Percentiles rank a stretch among this genome's conserved stretches.
Evolutionary conservation across 2,329 filamentous ascomycete genomes (phyloP).

Genomic region (Xylaria sp.): DNA sequence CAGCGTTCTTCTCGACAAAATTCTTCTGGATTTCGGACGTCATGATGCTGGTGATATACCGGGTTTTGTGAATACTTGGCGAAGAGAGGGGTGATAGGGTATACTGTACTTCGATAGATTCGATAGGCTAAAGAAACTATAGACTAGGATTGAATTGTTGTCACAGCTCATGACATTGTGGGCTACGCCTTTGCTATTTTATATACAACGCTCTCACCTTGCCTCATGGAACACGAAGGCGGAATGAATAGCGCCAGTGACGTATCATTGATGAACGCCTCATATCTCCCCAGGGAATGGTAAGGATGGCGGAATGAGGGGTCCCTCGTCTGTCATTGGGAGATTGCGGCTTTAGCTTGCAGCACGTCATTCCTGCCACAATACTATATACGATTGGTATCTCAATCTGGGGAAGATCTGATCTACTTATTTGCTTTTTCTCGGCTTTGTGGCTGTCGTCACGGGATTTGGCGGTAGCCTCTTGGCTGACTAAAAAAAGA

Average conservation of each 20-base stretch:
- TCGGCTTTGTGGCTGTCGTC: constrained; percentile 5
- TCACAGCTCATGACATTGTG: not conserved
- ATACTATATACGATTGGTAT: constrained; percentile 28
- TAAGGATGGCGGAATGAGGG: constrained; percentile 33
- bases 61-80: not conserved
- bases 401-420: constrained; percentile 15
- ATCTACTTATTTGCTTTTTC: constrained; percentile 24
- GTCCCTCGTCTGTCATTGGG: constrained; percentile 34
- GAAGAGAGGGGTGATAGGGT: not conserved
- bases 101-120: not conserved
- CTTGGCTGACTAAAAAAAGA: not conserved
- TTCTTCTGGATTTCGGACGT: constrained; percentile 62
- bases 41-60: constrained; percentile 35
- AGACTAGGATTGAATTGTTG: constrained; percentile 1
- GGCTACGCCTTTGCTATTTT: not conserved
- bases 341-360: constrained; percentile 28
- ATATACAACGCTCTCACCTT: constrained; percentile 22
- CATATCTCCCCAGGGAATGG: constrained; percentile 19
- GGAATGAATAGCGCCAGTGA: not conserved
- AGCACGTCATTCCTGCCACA: constrained; percentile 36
- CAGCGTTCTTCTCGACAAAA: constrained; percentile 66
- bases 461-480: constrained; percentile 11
- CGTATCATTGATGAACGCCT: constrained; percentile 21
- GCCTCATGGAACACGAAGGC: not conserved
- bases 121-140: not conserved